A percentile compares a stretch with the other conserved stretches of the same genome.
These are phyloP conservation scores for Cordyceps cicadae DNA, from an alignment of 2,329 filamentous ascomycete species.

Conservation along the genomic window DNA sequence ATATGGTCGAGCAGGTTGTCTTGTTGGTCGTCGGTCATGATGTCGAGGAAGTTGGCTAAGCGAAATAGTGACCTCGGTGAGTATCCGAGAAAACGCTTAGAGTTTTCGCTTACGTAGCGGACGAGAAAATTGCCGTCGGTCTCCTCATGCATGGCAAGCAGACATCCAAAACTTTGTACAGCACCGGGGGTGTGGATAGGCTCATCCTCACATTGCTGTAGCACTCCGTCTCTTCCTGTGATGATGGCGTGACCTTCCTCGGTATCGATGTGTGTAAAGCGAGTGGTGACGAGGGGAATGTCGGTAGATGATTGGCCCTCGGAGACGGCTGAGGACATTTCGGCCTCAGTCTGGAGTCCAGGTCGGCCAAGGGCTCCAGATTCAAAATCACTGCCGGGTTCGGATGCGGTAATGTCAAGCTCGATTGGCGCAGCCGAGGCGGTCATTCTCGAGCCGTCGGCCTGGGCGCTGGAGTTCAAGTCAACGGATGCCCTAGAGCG, in stretches of 20 bases:
- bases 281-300: conserved; percentile 53
- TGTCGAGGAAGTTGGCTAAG: conserved; percentile 69
- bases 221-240: conserved; percentile 63
- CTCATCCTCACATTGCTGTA: conserved; percentile 83
- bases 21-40: conserved; percentile 73
- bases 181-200: conserved; percentile 83
- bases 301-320: conserved; percentile 20
- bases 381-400: conserved; percentile 24
- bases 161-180: conserved; percentile 68
- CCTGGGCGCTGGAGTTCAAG: conserved; percentile 36
- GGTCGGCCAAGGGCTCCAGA: conserved; percentile 15
- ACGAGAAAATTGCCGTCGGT: conserved; percentile 59
- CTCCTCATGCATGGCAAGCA: conserved; percentile 67
- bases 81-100: conserved; percentile 65
- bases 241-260: conserved; percentile 75
- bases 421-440: conserved; percentile 27
- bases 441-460: conserved; percentile 32
- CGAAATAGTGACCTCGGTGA: conserved; percentile 67
- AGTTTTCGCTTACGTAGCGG: conserved; percentile 75
- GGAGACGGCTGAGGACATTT: conserved; percentile 16
- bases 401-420: conserved; percentile 25
- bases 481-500: conserved; percentile 20
- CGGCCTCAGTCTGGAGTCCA: conserved; percentile 2
- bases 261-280: conserved; percentile 71
- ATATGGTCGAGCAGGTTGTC: conserved; percentile 80